Evolutionary conservation across 305 asterid species (phyloP), one percentile per base, ranked within the genome.

Genomic region (Stenogyne calaminthoides): DNA sequence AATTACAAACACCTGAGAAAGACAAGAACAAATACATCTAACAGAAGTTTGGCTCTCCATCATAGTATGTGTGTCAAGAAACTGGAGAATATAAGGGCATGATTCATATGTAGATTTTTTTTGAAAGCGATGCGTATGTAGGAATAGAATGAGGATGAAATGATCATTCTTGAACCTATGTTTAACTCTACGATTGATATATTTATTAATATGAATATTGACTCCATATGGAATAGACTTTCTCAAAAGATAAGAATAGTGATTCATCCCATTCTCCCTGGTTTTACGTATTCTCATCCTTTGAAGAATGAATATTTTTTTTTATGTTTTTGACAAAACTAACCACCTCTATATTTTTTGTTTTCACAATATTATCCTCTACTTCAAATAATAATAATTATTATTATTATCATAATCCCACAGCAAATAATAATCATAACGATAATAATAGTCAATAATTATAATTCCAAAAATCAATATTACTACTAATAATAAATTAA

Each of bases 1-100:
- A 65, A 58, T 40, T 29, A 77, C 12, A 65, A 58, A 52, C 34
- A 66, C 67, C 9, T 55, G 29, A 25, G 36, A 3, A 9, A 64
- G 39, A 51, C 57, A 51, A 37, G 0, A 9, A n/a, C 25, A 15
- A 6, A 16, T 51, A 51, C 57, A 51, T 51, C 51, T 51, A 51
- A 16, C 57, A 51, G 25, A 51, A 16, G 8, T 47, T 14, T 0
- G 16, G 54, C 7, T 14, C 54, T 47, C 18, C 54, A 47, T 47
- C 54, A 14, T n/a, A 0, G 54, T 47, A 0, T 2, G 18, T 8
- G 54, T 3, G 54, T 14, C 54, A 47, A 47, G 46, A 44, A 44
- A 44, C 15, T 11, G 15, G 16, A 2, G 1, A 44, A 4, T 32
- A 57, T 42, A 44, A 44, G 19, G 55, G 19, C 55, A 47, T 47